Percentiles rank a stretch among this genome's conserved stretches.
phyloP scores from a whole-genome alignment of 495 filamentous ascomycete genomes.

The Penicillium ochrochloron region DNA sequence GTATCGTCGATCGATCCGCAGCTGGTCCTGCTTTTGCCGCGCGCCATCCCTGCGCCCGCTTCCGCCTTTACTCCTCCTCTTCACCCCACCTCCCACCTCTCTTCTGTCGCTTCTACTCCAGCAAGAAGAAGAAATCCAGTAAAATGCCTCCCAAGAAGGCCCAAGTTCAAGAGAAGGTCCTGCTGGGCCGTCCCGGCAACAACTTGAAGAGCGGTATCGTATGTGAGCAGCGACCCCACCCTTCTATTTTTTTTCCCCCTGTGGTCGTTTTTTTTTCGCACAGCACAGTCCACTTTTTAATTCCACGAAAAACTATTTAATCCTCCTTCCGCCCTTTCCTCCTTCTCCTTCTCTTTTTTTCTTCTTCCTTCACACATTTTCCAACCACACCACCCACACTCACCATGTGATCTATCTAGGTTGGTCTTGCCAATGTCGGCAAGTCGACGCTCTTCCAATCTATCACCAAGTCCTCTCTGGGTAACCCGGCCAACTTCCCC shows the following conservation, averaged over 20 bases:
- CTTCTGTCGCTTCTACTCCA: conserved; percentile 49
- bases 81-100: conserved; percentile 37
- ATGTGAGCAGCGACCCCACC: conserved; percentile 62
- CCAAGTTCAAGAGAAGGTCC: conserved; percentile 59
- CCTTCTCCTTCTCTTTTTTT: conserved; percentile 27
- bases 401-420: conserved; percentile 56
- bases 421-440: conserved; percentile 98
- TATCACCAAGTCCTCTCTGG: conserved; percentile 95
- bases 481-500: conserved; percentile 99
- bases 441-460: conserved; percentile 99
- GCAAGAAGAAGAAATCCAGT: conserved; percentile 51
- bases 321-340: conserved; percentile 17
- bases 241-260: conserved; percentile 32
- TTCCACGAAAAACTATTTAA: conserved; percentile 42
- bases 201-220: conserved; percentile 99
- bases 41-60: conserved; percentile 32
- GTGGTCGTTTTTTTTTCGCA: conserved; percentile 24
- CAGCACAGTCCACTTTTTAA: conserved; percentile 45
- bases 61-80: conserved; percentile 36
- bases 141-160: conserved; percentile 63
- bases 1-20: conserved; percentile 49
- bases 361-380: conserved; percentile 18
- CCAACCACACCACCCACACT: conserved; percentile 19
- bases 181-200: conserved; percentile 93
- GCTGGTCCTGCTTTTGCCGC: conserved; percentile 55